Evolutionary conservation across 2,329 filamentous ascomycete genomes (phyloP).

Genomic region (Pestalotiopsis sp.): DNA sequence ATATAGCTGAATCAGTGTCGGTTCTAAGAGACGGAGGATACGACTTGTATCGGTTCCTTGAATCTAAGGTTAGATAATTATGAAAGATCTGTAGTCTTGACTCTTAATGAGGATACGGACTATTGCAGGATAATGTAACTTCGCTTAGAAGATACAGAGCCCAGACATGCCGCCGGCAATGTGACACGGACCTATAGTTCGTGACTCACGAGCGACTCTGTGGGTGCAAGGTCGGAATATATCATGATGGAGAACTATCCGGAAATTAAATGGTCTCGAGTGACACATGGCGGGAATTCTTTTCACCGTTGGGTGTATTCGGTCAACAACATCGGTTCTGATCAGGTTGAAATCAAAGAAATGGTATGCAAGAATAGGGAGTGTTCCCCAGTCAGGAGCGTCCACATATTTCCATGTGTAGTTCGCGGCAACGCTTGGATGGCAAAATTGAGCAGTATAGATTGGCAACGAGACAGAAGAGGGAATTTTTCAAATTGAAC

Average conservation of each 20-base stretch:
- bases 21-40: background rate
- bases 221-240: background rate
- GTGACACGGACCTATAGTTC: background rate
- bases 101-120: background rate
- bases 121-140: background rate
- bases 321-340: too few relatives aligned
- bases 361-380: too few relatives aligned
- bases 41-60: background rate
- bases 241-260: background rate
- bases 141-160: background rate
- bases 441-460: too few relatives aligned
- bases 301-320: background rate
- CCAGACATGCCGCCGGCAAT: too few relatives aligned
- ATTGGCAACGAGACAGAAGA: too few relatives aligned
- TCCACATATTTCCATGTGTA: too few relatives aligned
- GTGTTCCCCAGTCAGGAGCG: too few relatives aligned
- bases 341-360: too few relatives aligned
- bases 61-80: too few relatives aligned
- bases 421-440: too few relatives aligned
- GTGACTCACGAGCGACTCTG: background rate
- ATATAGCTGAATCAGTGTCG: background rate
- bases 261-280: background rate
- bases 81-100: background rate
- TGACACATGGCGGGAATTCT: background rate
- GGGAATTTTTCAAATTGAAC: too few relatives aligned